Conservation (phyloP, 2,329 filamentous ascomycete genomes). For the Stachybotrys elegans region DNA sequence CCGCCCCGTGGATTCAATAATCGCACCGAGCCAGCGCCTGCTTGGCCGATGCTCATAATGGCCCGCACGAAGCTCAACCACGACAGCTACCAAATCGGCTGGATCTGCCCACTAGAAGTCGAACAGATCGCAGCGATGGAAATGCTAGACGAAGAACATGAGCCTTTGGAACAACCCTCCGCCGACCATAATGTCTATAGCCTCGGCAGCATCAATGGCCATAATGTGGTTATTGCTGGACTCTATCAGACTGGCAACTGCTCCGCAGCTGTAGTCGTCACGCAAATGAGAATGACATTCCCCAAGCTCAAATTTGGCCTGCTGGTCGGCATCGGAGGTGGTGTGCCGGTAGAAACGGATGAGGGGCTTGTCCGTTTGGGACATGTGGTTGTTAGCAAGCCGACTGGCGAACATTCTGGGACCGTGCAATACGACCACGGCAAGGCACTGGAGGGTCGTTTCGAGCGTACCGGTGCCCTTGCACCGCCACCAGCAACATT, state of each 20-base stretch:
- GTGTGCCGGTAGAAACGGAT: constrained; percentile 12
- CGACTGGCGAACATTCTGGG: constrained; percentile 9
- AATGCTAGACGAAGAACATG: constrained; percentile 20
- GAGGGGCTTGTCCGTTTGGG: constrained; percentile 16
- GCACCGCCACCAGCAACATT: constrained; percentile 9
- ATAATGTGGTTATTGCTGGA: constrained; percentile 26
- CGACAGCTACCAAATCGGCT: constrained; percentile 12
- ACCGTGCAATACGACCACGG: constrained; percentile 14
- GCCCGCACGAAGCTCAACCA: neutral
- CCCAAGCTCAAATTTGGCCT: constrained; percentile 17
- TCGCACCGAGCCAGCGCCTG: neutral
- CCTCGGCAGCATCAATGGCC: constrained; percentile 20
- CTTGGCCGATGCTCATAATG: neutral
- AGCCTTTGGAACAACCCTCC: constrained; percentile 7
- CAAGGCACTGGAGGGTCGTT: constrained; percentile 9
- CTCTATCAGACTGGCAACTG: constrained; percentile 23
- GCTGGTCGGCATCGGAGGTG: constrained; percentile 18
- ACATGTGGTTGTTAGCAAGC: constrained; percentile 16
- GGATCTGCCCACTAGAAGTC: constrained; percentile 20
- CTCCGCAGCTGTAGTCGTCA: constrained; percentile 24
- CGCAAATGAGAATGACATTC: constrained; percentile 27
- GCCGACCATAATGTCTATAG: constrained; percentile 18
- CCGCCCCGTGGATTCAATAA: neutral
- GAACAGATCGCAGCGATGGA: constrained; percentile 18
- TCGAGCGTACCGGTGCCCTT: constrained; percentile 11